Base-by-base conservation (phyloP, 2,329 filamentous ascomycete species). In the Cercospora sojina region DNA sequence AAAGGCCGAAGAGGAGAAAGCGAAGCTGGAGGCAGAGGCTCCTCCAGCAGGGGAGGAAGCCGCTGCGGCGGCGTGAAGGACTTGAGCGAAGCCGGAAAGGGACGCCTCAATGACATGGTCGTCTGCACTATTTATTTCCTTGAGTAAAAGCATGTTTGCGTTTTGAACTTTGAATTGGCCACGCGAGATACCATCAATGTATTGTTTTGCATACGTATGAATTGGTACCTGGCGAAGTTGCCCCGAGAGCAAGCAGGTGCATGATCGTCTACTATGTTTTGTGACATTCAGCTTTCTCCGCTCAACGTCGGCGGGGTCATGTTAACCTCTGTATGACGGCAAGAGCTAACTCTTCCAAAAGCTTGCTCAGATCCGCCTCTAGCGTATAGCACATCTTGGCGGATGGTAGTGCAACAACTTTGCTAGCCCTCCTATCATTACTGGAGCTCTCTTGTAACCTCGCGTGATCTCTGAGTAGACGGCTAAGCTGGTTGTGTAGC, bases 1-100 rank as follows among this genome's bases (percentile, higher is more conserved):
- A 47, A 66, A 63, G 60, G 35, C 62, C 2, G 47, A 66, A 27
- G 64, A 64, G 56, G 35, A 64, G 56, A 63, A 60, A 27, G 62
- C 32, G 20, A 64, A 67, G 27, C 6, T 63, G 32, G 61, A 67
- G 12, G 60, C 53, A 16, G 53, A 31, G 16, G 53, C 53, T 13
- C 53, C 53, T 13, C n/a, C 53, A 32, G 53, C 53, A 16, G 47
- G 12, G 18, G 27, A 57, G 2, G 27, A 57, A 35, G 10, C 20
- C 5, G 47, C 47, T n/a, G 47, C 47, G 2, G 47, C 18, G 23
- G 47, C 20, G 47, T 53, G 20, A 47, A 23, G 18, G 9, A 2
- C n/a, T n/a, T 41, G 35, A 8, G 35, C 7, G 35, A 3, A 9
- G 16, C 16, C 9, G 35, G 16, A n/a, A 41, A 41, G 2, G 35